Evolutionary conservation across 495 filamentous ascomycete species (phyloP), one percentile per base, ranked within the genome.

Genomic region (Podospora tetraspora): DNA sequence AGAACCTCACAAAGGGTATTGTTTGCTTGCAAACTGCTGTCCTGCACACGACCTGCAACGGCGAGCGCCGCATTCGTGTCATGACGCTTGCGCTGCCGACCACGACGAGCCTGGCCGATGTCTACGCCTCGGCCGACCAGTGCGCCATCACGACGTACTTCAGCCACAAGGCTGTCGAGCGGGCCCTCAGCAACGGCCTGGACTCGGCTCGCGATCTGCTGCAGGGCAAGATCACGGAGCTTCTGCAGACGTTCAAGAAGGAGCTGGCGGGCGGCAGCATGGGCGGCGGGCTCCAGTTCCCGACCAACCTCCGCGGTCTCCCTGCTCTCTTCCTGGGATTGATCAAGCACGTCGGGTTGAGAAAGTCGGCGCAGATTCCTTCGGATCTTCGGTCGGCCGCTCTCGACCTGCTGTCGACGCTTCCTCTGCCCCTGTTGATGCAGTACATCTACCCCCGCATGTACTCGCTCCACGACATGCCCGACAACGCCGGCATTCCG

Each of bases 381-480:
- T 94, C 91, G 43, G 95, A 99, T 80, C 90, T 99, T 74, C 87
- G 95, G 60, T 96, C 96, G 24, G 94, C 95, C 4, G 94, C 96
- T 27, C 88, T 99, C 62, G 96, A 92, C 76, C 86, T 92, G 71
- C 87, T 99, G 59, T 97, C 93, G 23, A 99, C 96, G 3, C 86
- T 98, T 27, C 95, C 95, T 6, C 83, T 97, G 29, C 92, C 93
- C 13, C 87, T 99, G 23, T 80, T 99, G 71, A 94, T 97, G 72
- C 95, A 97, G 82, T 98, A 97, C 81, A 96, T 99, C 72, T 96
- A 98, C 81, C 94, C 94, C 21, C 88, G 88, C 70, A 85, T 98
- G 73, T 97, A 96, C 82, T 96, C 92, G 5, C 85, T 97, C 57
- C 94, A 98, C 72, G 94, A 98, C 79, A 97, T 99, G 95, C 93